Evolutionary conservation across 176 grass and related monocot species (phyloP).

Genomic region (Tuctoria greenei): DNA sequence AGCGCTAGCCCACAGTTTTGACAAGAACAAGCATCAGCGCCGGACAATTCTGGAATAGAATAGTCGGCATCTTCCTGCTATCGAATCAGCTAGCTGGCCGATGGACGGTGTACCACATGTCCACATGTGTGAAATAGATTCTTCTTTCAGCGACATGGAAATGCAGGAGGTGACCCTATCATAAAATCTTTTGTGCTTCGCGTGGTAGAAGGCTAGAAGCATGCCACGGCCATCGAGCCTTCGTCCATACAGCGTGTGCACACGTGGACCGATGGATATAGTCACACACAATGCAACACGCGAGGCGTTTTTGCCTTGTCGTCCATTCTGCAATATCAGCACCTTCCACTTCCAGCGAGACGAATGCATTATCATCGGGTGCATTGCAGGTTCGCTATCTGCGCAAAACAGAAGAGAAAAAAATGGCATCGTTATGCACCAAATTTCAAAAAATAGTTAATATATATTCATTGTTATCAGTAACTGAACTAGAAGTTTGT

Average conservation of each 20-base stretch:
- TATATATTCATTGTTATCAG: neutral
- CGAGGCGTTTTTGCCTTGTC: neutral
- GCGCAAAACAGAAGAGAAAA: neutral
- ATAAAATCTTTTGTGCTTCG: neutral
- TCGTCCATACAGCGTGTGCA: neutral
- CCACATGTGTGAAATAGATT: neutral
- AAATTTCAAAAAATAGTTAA: neutral
- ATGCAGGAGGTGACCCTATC: neutral
- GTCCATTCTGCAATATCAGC: neutral
- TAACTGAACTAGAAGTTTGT: neutral
- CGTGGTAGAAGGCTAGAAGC: constrained; percentile 3
- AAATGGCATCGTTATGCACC: neutral
- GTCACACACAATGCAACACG: neutral
- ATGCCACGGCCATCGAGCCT: neutral
- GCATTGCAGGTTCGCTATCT: constrained; percentile 2
- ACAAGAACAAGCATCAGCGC: constrained; percentile 9
- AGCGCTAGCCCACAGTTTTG: constrained; percentile 25
- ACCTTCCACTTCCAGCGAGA: neutral
- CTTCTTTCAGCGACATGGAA: constrained; percentile 17
- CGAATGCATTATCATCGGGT: neutral
- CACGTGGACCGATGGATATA: neutral
- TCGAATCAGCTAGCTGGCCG: constrained; percentile 1
- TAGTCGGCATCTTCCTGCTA: neutral
- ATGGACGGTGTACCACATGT: constrained; percentile 8
- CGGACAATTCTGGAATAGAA: constrained; percentile 7